Conservation (phyloP, 2,329 filamentous ascomycete species). For the Epichloe scottii region DNA sequence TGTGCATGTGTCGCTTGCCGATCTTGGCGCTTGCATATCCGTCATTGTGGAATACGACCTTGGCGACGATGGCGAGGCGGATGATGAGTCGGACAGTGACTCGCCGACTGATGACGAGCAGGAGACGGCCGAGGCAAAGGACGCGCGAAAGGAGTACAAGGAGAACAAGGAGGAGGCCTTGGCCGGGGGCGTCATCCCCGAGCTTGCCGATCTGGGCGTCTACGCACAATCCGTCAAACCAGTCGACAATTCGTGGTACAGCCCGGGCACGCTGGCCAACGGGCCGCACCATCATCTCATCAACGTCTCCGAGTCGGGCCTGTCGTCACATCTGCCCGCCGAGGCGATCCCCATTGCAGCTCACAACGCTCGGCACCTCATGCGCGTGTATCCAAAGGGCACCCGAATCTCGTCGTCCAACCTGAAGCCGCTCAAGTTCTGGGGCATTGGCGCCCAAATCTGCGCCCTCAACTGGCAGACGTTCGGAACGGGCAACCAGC, state of each 20-base stretch:
- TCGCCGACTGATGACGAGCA: slow-evolving; percentile 21
- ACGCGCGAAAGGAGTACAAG: slow-evolving; percentile 40
- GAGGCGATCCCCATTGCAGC: slow-evolving; percentile 33
- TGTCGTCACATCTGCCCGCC: slow-evolving; percentile 37
- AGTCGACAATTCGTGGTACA: slow-evolving; percentile 52
- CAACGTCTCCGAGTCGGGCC: slow-evolving; percentile 54
- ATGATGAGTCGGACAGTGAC: slow-evolving; percentile 17
- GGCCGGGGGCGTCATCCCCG: slow-evolving; percentile 43
- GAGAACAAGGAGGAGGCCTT: slow-evolving; percentile 39
- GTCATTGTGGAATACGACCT: slow-evolving; percentile 58
- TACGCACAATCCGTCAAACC: slow-evolving; percentile 62
- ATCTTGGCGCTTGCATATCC: slow-evolving; percentile 50
- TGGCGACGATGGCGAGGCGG: slow-evolving; percentile 20
- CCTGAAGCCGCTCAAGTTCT: slow-evolving; percentile 49
- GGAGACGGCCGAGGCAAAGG: slow-evolving; percentile 30
- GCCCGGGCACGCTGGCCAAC: slow-evolving; percentile 34
- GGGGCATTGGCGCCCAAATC: slow-evolving; percentile 55
- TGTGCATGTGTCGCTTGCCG: slow-evolving; percentile 43
- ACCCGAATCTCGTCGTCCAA: slow-evolving; percentile 56
- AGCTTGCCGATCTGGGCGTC: slow-evolving; percentile 52
- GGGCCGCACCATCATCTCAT: slow-evolving; percentile 53
- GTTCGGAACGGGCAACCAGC: slow-evolving; percentile 51
- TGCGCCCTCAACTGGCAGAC: slow-evolving; percentile 61
- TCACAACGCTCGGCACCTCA: slow-evolving; percentile 54
- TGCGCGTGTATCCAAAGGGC: slow-evolving; percentile 58